Conservation (phyloP, 257 asterid species). For the Buddleja alternifolia region DNA sequence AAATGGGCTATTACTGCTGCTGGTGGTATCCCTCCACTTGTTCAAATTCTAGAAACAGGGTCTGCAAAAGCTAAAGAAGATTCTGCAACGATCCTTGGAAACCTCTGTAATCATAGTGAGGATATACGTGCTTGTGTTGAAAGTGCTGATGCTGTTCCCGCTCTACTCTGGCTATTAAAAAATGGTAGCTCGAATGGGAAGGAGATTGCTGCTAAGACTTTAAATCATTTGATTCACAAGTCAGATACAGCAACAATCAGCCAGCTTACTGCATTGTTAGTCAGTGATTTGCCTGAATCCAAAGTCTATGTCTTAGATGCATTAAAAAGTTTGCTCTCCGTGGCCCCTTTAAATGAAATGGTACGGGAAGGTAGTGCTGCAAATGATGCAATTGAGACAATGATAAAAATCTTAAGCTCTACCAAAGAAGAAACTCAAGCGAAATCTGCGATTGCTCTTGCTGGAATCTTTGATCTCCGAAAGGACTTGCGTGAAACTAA, state of each 20-base stretch:
- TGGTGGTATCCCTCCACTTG: conserved; percentile 99
- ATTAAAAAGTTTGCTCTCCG: conserved; percentile 84
- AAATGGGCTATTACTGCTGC: conserved; percentile 99
- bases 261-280: conserved; percentile 91
- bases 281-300: conserved; percentile 95
- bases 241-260: conserved; percentile 98
- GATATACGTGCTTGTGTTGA: conserved; percentile 99
- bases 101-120: conserved; percentile 98
- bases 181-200: conserved; percentile 94
- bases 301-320: conserved; percentile 92
- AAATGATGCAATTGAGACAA: conserved; percentile 94
- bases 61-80: conserved; percentile 98
- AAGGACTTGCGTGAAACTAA: conserved; percentile 90
- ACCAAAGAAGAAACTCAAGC: conserved; percentile 91
- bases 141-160: conserved; percentile 99
- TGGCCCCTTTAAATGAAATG: conserved; percentile 82
- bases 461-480: conserved; percentile 82
- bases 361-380: conserved; percentile 97
- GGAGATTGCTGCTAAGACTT: conserved; percentile 96
- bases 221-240: conserved; percentile 96
- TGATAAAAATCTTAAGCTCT: conserved; percentile 82
- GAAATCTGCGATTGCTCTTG: conserved; percentile 86
- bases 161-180: conserved; percentile 93
- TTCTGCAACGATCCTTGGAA: conserved; percentile 94
- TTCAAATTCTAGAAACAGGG: conserved; percentile 95